A percentile compares a stretch with the other conserved stretches of the same genome.
Evolutionary conservation across 495 filamentous ascomycete species (phyloP).

Genomic region (Lichenothelia convexa): DNA sequence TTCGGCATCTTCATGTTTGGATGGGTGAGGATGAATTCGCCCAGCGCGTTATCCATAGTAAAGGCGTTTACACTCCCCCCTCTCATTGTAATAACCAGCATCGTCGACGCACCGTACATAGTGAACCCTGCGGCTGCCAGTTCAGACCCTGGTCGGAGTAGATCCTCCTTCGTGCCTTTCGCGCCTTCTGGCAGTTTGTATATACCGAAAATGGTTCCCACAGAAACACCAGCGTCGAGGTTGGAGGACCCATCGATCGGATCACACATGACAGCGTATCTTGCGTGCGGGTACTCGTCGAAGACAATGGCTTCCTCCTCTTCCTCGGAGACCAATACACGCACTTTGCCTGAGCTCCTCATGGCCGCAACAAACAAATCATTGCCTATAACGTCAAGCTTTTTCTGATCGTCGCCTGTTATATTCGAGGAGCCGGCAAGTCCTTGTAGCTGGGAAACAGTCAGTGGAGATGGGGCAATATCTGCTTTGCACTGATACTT

Average conservation of each 20-base stretch:
- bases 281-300: slow-evolving; percentile 55
- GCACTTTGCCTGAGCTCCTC: slow-evolving; percentile 75
- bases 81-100: slow-evolving; percentile 93
- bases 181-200: slow-evolving; percentile 63
- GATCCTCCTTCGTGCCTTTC: slow-evolving; percentile 58
- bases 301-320: slow-evolving; percentile 86
- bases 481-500: slow-evolving; percentile 4
- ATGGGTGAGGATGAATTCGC: slow-evolving; percentile 97
- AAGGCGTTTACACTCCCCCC: slow-evolving; percentile 89
- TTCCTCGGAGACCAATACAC: slow-evolving; percentile 86
- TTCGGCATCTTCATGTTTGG: slow-evolving; percentile 78
- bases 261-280: slow-evolving; percentile 92
- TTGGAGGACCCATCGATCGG: slow-evolving; percentile 97
- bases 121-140: slow-evolving; percentile 91
- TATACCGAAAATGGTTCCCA: slow-evolving; percentile 94
- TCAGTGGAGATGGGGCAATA: background rate
- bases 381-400: slow-evolving; percentile 96
- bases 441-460: slow-evolving; percentile 43
- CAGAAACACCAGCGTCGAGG: slow-evolving; percentile 91
- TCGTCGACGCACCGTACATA: slow-evolving; percentile 96
- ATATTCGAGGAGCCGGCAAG: slow-evolving; percentile 88
- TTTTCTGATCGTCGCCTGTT: slow-evolving; percentile 97
- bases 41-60: slow-evolving; percentile 85
- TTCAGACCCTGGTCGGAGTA: slow-evolving; percentile 74
- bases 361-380: slow-evolving; percentile 92